Base-by-base conservation (phyloP, 257 asterid genomes). In the Nicotiana obtusifolia region DNA sequence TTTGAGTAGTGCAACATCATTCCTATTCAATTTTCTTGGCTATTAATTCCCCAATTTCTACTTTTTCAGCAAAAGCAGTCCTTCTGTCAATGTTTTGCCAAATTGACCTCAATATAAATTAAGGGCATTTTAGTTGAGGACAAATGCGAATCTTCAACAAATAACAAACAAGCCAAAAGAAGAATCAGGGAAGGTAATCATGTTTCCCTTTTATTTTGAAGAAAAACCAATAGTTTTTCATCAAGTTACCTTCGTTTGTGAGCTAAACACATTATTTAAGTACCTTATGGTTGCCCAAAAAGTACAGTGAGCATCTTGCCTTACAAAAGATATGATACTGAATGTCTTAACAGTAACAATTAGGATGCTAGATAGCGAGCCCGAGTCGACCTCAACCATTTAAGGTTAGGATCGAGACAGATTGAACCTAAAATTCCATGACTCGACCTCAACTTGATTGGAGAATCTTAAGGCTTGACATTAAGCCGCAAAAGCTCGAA, bases 1-100 rank as follows among this genome's bases (percentile, higher is more conserved):
- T 47, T 22, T 73, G 61, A 73, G 61, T 16, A 73, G 79, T 24
- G 79, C 79, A 73, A 47, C 49, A 47, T 73, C 79, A 73, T 47
- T 59, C 4, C 79, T 73, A 22, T 47, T 35, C 24, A 73, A 28
- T 7, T 15, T 73, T 73, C 79, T 47, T 24, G 60, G 61, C 61
- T 73, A 71, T 22, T 0, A 10, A n/a, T n/a, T n/a, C n/a, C n/a
- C n/a, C n/a, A n/a, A 41, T 11, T 41, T 28, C 20, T 71, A 69
- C 4, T 69, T 71, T 15, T 71, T 71, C 78, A 28, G 14, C 11
- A 20, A 2, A 20, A 71, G 35, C 3, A 11, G 78, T 41, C 3
- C 61, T 14, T 47, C 8, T 0, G 5, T 73, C 24, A 14, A 73
- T 73, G 44, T 69, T 47, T 61, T 22, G 60, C 59, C 13, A 71